Evolutionary conservation across 139 green algal species (phyloP).

Genomic region (Chloropicon primus): DNA sequence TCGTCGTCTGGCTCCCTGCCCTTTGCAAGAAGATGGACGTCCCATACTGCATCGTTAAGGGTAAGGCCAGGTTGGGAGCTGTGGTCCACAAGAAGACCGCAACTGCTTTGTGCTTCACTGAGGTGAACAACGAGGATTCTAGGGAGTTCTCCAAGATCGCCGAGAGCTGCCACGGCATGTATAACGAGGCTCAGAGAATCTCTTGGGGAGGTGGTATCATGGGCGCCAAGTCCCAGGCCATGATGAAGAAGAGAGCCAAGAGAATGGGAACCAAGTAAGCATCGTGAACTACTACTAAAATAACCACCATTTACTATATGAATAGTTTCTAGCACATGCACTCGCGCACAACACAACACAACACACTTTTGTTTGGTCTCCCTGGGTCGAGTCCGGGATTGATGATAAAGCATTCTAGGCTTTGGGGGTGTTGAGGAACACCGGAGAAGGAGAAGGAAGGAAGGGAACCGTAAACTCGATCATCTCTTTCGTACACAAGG

Average conservation of each 20-base stretch:
- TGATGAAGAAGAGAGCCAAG: conserved; percentile 62
- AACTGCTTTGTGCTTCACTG: conserved; percentile 78
- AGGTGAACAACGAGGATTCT: conserved; percentile 95
- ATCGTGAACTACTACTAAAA: not conserved
- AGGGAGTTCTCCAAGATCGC: conserved; percentile 93
- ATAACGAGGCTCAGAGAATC: conserved; percentile 68
- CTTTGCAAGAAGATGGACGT: conserved; percentile 98
- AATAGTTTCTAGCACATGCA: too few relatives aligned
- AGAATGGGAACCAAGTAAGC: conserved; percentile 64
- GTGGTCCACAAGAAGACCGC: conserved; percentile 99
- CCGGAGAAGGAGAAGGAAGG: not conserved
- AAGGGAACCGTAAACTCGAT: not conserved
- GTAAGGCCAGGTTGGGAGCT: conserved; percentile 75
- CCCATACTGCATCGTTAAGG: conserved; percentile 98
- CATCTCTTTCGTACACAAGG: not conserved
- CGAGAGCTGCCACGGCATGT: conserved; percentile 78
- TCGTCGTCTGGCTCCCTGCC: conserved; percentile 96
- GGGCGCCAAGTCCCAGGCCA: conserved; percentile 90
- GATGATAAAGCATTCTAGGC: too few relatives aligned
- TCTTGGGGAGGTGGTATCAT: conserved; percentile 94
- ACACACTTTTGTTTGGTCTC: too few relatives aligned
- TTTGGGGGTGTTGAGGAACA: not conserved
- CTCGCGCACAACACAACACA: too few relatives aligned
- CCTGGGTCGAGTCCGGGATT: too few relatives aligned
- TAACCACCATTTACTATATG: too few relatives aligned